These are phyloP conservation scores for Spongospora subterranea DNA, from an alignment of 208 protist genomes.

Conservation along the genomic window DNA sequence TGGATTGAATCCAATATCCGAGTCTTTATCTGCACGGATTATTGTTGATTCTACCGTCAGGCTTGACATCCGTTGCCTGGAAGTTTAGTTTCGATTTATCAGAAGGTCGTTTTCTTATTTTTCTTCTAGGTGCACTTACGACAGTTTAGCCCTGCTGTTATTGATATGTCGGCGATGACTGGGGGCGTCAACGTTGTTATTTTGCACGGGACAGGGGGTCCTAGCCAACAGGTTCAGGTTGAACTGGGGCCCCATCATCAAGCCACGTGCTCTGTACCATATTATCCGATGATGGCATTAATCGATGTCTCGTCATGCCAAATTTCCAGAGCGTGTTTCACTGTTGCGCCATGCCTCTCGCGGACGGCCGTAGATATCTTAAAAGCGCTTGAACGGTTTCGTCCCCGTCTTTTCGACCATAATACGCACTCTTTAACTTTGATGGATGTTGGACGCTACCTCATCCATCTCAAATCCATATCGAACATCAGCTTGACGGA, in stretches of 20 bases:
- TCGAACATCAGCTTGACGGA: neutral
- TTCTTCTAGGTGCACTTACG: neutral
- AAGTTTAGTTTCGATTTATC: neutral
- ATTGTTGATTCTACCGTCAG: neutral
- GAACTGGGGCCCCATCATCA: neutral
- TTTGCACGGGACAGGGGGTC: neutral
- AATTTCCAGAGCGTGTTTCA: neutral
- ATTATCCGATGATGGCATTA: neutral
- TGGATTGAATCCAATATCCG: neutral
- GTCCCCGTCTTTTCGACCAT: neutral
- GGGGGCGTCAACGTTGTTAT: neutral
- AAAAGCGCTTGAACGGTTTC: neutral
- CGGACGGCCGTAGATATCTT: neutral
- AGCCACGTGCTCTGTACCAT: neutral
- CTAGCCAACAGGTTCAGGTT: neutral
- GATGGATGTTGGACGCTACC: neutral
- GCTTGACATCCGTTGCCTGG: neutral
- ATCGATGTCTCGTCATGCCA: neutral
- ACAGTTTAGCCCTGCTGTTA: neutral
- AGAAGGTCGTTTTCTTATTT: neutral
- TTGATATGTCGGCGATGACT: neutral
- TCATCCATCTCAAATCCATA: neutral
- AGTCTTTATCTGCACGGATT: neutral
- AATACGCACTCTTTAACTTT: neutral
- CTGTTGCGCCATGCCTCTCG: neutral